Percentiles rank a stretch among this genome's conserved stretches.
These are phyloP conservation scores for Macrocystidia cucumis DNA, from an alignment of 1,284 basidiomycete species.

Conservation along the genomic window DNA sequence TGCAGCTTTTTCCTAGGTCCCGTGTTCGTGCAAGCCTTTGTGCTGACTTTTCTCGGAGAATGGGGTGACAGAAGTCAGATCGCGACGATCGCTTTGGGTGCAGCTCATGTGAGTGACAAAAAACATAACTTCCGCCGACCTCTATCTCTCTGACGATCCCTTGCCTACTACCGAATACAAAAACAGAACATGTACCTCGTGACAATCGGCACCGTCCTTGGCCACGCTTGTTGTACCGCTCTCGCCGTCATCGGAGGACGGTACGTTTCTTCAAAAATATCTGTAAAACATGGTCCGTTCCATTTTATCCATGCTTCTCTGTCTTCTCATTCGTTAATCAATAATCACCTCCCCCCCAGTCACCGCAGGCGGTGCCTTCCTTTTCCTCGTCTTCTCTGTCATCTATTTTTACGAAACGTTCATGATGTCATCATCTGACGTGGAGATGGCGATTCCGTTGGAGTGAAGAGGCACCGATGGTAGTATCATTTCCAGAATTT, in stretches of 20 bases:
- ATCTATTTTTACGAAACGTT: slow-evolving; percentile 73
- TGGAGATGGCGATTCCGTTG: slow-evolving; percentile 27
- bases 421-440: slow-evolving; percentile 21
- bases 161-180: too few relatives aligned
- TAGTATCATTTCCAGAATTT: too few relatives aligned
- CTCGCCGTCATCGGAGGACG: slow-evolving; percentile 88
- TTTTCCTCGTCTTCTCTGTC: slow-evolving; percentile 81
- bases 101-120: slow-evolving; percentile 78
- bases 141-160: slow-evolving; percentile 4
- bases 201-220: slow-evolving; percentile 83
- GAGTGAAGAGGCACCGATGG: too few relatives aligned
- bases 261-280: slow-evolving; percentile 90
- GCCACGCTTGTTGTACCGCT: slow-evolving; percentile 85
- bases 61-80: slow-evolving; percentile 99
- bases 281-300: slow-evolving; percentile 88
- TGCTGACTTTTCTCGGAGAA: slow-evolving; percentile 94
- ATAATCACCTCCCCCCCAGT: slow-evolving; percentile 39
- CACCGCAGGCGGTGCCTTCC: slow-evolving; percentile 73
- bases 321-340: slow-evolving; percentile 3
- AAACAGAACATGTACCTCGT: slow-evolving; percentile 66
- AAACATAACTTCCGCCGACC: slow-evolving; percentile 7
- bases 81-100: slow-evolving; percentile 93
- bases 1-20: slow-evolving; percentile 82
- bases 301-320: too few relatives aligned
- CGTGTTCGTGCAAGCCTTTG: slow-evolving; percentile 92